Evolutionary conservation across 2,329 filamentous ascomycete species (phyloP).

Genomic region (Emydomyces testavorans): DNA sequence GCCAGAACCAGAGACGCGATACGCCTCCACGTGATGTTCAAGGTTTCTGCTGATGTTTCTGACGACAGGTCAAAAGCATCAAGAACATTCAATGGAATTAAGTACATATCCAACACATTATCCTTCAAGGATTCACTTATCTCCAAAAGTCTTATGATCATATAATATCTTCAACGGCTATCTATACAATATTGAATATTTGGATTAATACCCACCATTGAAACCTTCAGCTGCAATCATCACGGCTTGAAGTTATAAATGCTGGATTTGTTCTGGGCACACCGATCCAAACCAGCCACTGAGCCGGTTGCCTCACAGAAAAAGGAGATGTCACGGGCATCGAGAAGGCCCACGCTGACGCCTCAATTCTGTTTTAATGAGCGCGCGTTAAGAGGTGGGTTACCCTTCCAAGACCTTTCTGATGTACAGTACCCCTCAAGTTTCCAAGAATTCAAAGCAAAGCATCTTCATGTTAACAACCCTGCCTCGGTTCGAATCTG

Average conservation of each 20-base stretch:
- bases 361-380: slow-evolving; percentile 71
- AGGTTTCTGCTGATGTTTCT: no score
- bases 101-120: no score
- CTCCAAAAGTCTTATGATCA: no score
- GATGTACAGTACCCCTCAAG: slow-evolving; percentile 5
- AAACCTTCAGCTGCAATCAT: background rate
- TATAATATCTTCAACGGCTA: no score
- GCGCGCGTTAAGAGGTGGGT: slow-evolving; percentile 54
- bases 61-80: no score
- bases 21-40: slow-evolving; percentile 9
- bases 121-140: no score
- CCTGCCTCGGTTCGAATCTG: slow-evolving; percentile 8
- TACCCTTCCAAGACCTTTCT: background rate
- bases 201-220: no score
- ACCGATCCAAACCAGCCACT: slow-evolving; percentile 19
- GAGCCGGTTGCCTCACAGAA: slow-evolving; percentile 18
- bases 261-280: slow-evolving; percentile 34
- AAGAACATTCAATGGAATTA: no score
- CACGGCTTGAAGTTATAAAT: slow-evolving; percentile 17
- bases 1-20: background rate
- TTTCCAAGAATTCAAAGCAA: no score
- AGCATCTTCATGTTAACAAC: slow-evolving; percentile 5
- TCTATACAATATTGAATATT: no score
- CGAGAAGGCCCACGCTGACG: slow-evolving; percentile 47
- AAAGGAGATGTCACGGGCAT: slow-evolving; percentile 31